Evolutionary conservation across 2,329 filamentous ascomycete species (phyloP), one percentile per base, ranked within the genome.

Genomic region (Colletotrichum camelliae): DNA sequence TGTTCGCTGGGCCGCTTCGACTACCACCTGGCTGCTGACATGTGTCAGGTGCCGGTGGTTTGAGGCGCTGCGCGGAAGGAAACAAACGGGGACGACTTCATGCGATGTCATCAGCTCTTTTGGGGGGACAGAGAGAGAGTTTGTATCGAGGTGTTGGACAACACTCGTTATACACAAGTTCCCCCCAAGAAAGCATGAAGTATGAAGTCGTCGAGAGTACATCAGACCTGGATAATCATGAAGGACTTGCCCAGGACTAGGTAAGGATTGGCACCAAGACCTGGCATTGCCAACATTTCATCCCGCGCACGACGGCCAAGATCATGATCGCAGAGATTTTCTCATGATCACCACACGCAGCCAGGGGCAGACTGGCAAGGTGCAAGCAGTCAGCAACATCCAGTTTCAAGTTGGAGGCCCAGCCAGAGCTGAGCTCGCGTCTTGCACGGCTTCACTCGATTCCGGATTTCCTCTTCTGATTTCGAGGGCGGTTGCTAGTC

Each of bases 1-100:
- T 33, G 58, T 58, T 58, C 24, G 58, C 60, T 35, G 24, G 60
- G 60, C 60, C 35, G 60, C 18, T 64, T 52, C 43, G 58, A 1
- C 7, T 58, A 58, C 55, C 27, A 13, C 43, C n/a, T 24, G 16
- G 37, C 67, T 31, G 60, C 37, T 75, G 68, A 75, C 69, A 60
- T 72, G 72, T 72, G 55, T 75, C 72, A 75, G 72, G 55, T 67
- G 24, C 33, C 55, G 69, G 72, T 64, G 69, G 24, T 48, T 62
- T 39, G 70, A 62, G 6, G 27, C 58, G 62, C 8, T 39, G 13
- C 10, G 62, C 55, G 39, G 62, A 67, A 61, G 33, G 64, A 75
- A 75, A 72, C 72, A 75, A 39, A 57, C 57, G 35, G 21, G 55
- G 21, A 66, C 37, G 37, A 29, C 72, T 71, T 71, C 67, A 60